These are phyloP conservation scores for Phytophthora fragariae DNA, from an alignment of 352 stramenopile genomes.

Conservation along the genomic window DNA sequence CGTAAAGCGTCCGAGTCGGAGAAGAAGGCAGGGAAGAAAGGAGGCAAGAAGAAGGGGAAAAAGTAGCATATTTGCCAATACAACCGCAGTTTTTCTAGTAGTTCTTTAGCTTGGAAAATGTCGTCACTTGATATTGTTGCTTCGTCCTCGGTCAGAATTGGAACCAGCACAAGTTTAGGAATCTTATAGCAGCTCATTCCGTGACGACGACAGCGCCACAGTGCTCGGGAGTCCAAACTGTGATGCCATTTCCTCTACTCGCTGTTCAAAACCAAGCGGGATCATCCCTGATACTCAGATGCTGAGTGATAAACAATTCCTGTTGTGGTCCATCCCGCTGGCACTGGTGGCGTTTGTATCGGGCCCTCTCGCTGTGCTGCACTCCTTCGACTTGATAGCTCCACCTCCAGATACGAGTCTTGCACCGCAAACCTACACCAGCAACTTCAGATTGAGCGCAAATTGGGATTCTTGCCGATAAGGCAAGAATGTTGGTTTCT, in stretches of 20 bases:
- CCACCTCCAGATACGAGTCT: background rate
- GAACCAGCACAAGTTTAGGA: background rate
- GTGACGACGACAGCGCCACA: background rate
- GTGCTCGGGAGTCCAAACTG: too few species aligned
- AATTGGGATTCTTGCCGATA: too few species aligned
- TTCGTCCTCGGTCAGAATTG: conserved; percentile 30
- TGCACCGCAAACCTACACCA: background rate
- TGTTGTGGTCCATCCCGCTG: conserved; percentile 24
- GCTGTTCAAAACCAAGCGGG: background rate
- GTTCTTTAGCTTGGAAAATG: background rate
- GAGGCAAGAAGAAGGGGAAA: conserved; percentile 61
- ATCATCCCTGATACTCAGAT: conserved; percentile 1
- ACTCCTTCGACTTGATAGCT: conserved; percentile 24
- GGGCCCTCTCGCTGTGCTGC: conserved; percentile 20
- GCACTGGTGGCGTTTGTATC: conserved; percentile 22
- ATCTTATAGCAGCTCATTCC: conserved; percentile 8
- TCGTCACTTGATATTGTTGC: background rate
- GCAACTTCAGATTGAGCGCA: background rate
- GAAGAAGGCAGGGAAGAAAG: conserved; percentile 80
- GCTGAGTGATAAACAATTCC: conserved; percentile 28
- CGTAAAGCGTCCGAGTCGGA: conserved; percentile 60
- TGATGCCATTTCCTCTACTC: conserved; percentile 10
- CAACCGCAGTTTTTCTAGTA: too few species aligned
- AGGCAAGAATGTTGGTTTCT: too few species aligned
- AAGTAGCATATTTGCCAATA: conserved; percentile 35